Percentiles rank a stretch among this genome's conserved stretches.
These are phyloP conservation scores for Colletotrichum ledebouriae DNA, from an alignment of 2,329 filamentous ascomycete species.

Conservation along the genomic window DNA sequence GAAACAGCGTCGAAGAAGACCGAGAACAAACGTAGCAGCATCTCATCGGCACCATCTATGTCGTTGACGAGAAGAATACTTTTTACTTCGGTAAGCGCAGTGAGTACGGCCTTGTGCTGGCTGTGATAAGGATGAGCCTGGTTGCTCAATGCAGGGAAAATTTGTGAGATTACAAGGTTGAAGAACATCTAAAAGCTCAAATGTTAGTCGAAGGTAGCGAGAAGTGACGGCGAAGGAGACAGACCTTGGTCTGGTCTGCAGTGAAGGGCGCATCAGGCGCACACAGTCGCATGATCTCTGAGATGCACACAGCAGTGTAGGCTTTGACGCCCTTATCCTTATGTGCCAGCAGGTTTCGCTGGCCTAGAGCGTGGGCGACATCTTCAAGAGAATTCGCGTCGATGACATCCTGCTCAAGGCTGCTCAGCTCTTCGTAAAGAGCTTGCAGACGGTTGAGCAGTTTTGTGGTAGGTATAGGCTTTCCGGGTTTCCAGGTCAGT, in stretches of 20 bases:
- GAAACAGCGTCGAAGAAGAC: conserved; percentile 94
- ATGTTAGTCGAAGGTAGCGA: conserved; percentile 20
- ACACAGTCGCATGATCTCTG: conserved; percentile 92
- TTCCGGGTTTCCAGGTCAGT: conserved; percentile 92
- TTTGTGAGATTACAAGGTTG: conserved; percentile 84
- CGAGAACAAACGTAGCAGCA: conserved; percentile 86
- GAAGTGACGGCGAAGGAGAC: conserved; percentile 43
- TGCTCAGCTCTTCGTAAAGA: conserved; percentile 84
- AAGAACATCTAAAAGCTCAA: conserved; percentile 83
- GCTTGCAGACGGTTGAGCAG: conserved; percentile 84
- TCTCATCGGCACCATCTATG: conserved; percentile 82
- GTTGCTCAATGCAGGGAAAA: conserved; percentile 87
- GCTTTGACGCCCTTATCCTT: conserved; percentile 95
- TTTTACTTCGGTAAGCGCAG: conserved; percentile 91
- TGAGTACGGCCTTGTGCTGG: conserved; percentile 92
- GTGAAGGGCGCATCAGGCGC: conserved; percentile 97
- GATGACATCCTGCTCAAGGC: conserved; percentile 88
- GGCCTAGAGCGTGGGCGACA: conserved; percentile 87
- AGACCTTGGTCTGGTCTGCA: conserved; percentile 87
- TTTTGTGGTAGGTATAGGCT: conserved; percentile 86
- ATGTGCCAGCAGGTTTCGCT: conserved; percentile 85
- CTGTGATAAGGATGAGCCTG: conserved; percentile 91
- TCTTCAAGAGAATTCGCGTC: conserved; percentile 86
- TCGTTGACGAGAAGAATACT: conserved; percentile 94
- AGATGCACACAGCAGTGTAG: conserved; percentile 88